phyloP scores from a whole-genome alignment of 768 basidiomycete genomes.

The Psilocybe cubensis region DNA sequence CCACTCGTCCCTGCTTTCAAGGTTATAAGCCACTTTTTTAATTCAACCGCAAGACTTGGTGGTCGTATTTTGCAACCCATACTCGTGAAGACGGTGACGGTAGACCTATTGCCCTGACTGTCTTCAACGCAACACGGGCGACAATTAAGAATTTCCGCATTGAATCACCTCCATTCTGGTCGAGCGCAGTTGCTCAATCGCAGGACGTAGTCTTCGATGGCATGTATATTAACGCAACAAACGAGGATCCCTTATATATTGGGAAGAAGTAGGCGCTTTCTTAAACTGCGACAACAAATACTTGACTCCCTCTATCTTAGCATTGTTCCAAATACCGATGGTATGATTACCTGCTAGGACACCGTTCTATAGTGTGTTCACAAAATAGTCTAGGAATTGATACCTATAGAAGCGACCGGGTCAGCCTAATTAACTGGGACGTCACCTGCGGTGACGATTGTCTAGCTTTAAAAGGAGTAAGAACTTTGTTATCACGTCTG shows the following conservation, averaged over 20 bases:
- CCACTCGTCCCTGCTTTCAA: no score
- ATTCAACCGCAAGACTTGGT: constrained; percentile 45
- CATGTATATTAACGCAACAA: constrained; percentile 61
- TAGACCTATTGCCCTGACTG: constrained; percentile 57
- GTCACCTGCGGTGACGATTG: constrained; percentile 69
- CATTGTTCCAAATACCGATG: constrained; percentile 61
- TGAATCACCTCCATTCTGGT: constrained; percentile 62
- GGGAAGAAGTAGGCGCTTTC: constrained; percentile 49
- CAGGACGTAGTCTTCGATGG: constrained; percentile 54
- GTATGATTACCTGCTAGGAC: constrained; percentile 23
- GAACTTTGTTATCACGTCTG: constrained; percentile 18
- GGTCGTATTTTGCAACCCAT: constrained; percentile 53
- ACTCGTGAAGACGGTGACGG: constrained; percentile 58
- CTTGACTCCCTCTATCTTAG: not conserved
- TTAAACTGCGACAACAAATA: not conserved
- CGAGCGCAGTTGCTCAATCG: constrained; percentile 58
- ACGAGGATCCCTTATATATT: constrained; percentile 50
- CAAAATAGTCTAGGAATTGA: constrained; percentile 49
- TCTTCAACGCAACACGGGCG: constrained; percentile 47
- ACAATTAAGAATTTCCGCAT: constrained; percentile 52
- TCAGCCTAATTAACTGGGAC: constrained; percentile 59
- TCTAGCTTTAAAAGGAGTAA: constrained; percentile 64
- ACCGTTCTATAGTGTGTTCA: not conserved
- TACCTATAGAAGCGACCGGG: constrained; percentile 53
- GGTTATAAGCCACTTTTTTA: not conserved